phyloP scores from a whole-genome alignment of 768 basidiomycete genomes.

The Omphalotus guepiniiformis region DNA sequence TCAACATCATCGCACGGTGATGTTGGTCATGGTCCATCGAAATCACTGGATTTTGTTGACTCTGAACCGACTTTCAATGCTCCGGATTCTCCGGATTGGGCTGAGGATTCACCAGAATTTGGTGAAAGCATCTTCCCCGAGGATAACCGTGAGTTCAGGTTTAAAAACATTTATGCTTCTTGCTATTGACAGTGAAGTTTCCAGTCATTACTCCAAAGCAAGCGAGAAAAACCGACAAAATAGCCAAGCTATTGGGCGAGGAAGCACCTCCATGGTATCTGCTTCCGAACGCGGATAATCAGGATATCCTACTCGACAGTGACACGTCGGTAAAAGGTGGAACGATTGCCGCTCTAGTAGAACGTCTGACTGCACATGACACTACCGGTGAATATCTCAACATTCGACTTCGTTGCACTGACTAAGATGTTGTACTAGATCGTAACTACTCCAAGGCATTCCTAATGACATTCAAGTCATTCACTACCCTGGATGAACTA shows the following conservation, averaged over 20 bases:
- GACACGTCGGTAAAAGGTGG: constrained; percentile 86
- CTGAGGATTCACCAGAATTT: too few species aligned
- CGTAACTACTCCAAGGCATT: constrained; percentile 83
- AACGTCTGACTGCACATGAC: constrained; percentile 89
- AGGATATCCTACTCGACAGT: constrained; percentile 81
- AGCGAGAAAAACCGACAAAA: constrained; percentile 22
- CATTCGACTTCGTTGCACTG: constrained; percentile 3
- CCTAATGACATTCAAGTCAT: constrained; percentile 94
- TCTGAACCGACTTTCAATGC: too few species aligned
- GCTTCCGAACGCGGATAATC: constrained; percentile 69
- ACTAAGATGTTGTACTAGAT: constrained; percentile 37
- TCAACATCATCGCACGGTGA: too few species aligned
- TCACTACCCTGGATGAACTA: constrained; percentile 78
- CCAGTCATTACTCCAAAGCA: too few species aligned
- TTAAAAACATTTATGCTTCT: too few species aligned
- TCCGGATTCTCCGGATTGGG: too few species aligned
- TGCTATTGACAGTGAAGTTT: too few species aligned
- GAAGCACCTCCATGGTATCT: constrained; percentile 73
- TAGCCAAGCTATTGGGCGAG: constrained; percentile 20
- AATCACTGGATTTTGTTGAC: too few species aligned
- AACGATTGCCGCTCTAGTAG: constrained; percentile 80
- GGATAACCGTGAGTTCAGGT: too few species aligned
- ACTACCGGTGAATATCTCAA: constrained; percentile 58
- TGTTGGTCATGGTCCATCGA: too few species aligned
- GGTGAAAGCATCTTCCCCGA: too few species aligned